These are phyloP conservation scores for Pyronema domesticum DNA, from an alignment of 495 filamentous ascomycete species.

Conservation along the genomic window DNA sequence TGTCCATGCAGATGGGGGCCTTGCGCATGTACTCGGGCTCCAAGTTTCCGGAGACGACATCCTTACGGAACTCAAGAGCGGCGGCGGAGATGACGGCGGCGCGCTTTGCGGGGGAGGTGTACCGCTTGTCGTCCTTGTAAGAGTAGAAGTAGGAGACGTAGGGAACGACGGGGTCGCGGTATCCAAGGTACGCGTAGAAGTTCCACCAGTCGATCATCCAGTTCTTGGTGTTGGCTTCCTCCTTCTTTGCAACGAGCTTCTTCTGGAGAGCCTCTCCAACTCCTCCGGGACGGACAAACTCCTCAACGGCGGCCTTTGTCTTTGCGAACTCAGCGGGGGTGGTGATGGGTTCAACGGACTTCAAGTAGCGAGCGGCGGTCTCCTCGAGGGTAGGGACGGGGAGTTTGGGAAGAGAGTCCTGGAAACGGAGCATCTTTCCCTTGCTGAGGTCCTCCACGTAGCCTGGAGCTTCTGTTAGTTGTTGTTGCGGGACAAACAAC, in stretches of 20 bases:
- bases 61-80: constrained; percentile 78
- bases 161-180: constrained; percentile 90
- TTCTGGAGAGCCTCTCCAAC: constrained; percentile 75
- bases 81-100: constrained; percentile 78
- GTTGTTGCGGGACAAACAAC: not conserved
- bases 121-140: constrained; percentile 74
- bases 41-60: constrained; percentile 64
- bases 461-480: constrained; percentile 31
- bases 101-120: constrained; percentile 69
- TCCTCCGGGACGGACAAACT: constrained; percentile 51
- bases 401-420: constrained; percentile 80
- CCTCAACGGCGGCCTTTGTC: constrained; percentile 47
- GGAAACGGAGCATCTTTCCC: constrained; percentile 85
- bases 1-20: constrained; percentile 89
- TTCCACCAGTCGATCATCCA: constrained; percentile 99
- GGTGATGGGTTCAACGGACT: constrained; percentile 63
- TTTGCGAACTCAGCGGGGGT: constrained; percentile 42
- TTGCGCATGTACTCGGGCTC: constrained; percentile 98
- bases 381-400: constrained; percentile 90
- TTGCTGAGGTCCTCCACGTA: constrained; percentile 86
- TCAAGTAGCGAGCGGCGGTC: constrained; percentile 77
- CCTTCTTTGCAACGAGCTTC: constrained; percentile 61
- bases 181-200: constrained; percentile 70
- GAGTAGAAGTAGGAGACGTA: constrained; percentile 99
- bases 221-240: constrained; percentile 72